These are phyloP conservation scores for Bothriochloa decipiens DNA, from an alignment of 176 grass and related monocot species.

Conservation along the genomic window DNA sequence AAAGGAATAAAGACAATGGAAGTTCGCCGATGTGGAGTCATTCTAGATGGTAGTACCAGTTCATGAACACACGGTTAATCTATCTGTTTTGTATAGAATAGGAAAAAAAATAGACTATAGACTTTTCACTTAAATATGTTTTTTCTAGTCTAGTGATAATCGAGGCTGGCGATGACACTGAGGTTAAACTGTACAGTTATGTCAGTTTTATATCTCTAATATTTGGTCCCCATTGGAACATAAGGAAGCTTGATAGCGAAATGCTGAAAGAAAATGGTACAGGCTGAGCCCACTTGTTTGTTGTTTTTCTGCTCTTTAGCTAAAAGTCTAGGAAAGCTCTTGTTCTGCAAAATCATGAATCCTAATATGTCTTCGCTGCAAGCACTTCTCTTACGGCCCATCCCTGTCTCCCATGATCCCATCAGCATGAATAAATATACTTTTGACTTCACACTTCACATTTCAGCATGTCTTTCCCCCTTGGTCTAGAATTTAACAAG, in stretches of 20 bases:
- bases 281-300: slow-evolving; percentile 10
- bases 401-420: neutral
- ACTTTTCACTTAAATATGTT: neutral
- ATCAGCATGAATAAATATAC: slow-evolving; percentile 7
- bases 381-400: neutral
- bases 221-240: neutral
- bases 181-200: slow-evolving; percentile 26
- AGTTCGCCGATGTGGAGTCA: neutral
- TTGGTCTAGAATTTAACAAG: slow-evolving; percentile 4
- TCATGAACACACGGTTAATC: neutral
- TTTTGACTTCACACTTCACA: too few species aligned
- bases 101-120: neutral
- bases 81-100: neutral
- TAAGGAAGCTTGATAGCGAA: slow-evolving; percentile 31
- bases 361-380: neutral
- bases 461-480: too few species aligned
- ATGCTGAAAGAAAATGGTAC: slow-evolving; percentile 15
- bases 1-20: neutral
- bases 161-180: neutral
- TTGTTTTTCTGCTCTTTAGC: neutral
- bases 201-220: neutral
- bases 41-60: slow-evolving; percentile 5
- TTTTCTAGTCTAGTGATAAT: neutral
- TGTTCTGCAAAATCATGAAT: neutral
- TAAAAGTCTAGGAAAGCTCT: neutral